Conservation (phyloP, 73 alveolate genomes). For the Stentor coeruleus region DNA sequence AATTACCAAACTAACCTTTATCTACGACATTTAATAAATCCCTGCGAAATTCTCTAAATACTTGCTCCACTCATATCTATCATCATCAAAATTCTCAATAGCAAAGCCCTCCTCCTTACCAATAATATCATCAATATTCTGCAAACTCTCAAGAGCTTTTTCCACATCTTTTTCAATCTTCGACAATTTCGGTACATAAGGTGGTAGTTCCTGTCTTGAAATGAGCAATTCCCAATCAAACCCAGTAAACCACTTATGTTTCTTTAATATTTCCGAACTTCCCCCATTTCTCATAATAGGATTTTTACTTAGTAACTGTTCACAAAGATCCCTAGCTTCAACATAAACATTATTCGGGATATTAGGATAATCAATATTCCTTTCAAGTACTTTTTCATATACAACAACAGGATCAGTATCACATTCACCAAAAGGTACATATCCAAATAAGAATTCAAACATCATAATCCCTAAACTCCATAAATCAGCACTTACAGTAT, state of each 20-base stretch:
- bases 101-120: too few relatives aligned
- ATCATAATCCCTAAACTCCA: slow-evolving; percentile 33
- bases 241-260: slow-evolving; percentile 16
- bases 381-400: background rate
- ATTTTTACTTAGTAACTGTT: background rate
- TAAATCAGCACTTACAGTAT: slow-evolving; percentile 30
- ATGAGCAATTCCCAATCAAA: slow-evolving; percentile 3
- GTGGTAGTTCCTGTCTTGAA: background rate
- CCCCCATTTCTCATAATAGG: slow-evolving; percentile 15
- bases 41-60: too few relatives aligned
- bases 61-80: too few relatives aligned
- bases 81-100: too few relatives aligned
- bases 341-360: slow-evolving; percentile 24
- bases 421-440: slow-evolving; percentile 30
- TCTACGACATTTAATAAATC: too few relatives aligned
- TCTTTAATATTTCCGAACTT: background rate
- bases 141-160: too few relatives aligned
- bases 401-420: slow-evolving; percentile 21
- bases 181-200: background rate
- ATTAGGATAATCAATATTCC: slow-evolving; percentile 4
- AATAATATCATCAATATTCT: too few relatives aligned
- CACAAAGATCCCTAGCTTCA: slow-evolving; percentile 10
- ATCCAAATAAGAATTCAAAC: slow-evolving; percentile 32
- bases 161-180: background rate
- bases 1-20: too few relatives aligned